Base-by-base conservation (phyloP, 306 rosid genomes). In the Vigna radiata region DNA sequence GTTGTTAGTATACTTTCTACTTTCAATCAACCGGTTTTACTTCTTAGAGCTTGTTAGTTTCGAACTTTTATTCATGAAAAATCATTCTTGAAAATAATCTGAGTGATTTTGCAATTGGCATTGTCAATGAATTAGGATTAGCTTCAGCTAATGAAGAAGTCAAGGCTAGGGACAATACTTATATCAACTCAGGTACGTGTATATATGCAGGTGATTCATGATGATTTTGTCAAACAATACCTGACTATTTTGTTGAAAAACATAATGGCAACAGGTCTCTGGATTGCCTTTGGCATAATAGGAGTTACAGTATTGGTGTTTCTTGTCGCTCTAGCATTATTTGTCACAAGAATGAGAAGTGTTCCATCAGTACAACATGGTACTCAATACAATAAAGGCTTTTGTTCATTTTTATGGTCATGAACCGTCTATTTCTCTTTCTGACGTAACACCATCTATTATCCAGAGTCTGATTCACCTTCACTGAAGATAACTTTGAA, bases 281-380 rank as follows among this genome's bases (percentile, higher is more conserved):
- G 85, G 88, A 74, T 89, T 71, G 61, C 53, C 14, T 81, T 77
- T 64, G 87, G 87, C 44, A 23, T 77, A 61, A 72, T 21, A 23
- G 89, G 85, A 69, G 47, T 78, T 31, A 18, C 72, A 23, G 58
- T 68, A 67, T 31, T 79, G 33, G 44, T 72, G 16, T 16, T 82
- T 69, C 56, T 86, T 52, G 81, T 78, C 2, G 79, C 78, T 70
- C 73, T 80, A 76, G 52, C 33, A 36, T 73, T 73, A 58, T 70
- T 78, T 16, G 12, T 79, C 46, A 81, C 19, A 77, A 83, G 84
- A 76, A 77, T 15, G 37, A 58, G 41, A 55, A 71, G 59, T 23
- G 19, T 33, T 68, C 53, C 59, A 46, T 46, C 31, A 0, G 4
- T 43, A 75, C 54, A 70, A 73, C 62, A 50, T 54, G 85, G 82